Evolutionary conservation across 495 filamentous ascomycete genomes (phyloP), one percentile per base, ranked within the genome.

Genomic region (Cetradonia linearis): DNA sequence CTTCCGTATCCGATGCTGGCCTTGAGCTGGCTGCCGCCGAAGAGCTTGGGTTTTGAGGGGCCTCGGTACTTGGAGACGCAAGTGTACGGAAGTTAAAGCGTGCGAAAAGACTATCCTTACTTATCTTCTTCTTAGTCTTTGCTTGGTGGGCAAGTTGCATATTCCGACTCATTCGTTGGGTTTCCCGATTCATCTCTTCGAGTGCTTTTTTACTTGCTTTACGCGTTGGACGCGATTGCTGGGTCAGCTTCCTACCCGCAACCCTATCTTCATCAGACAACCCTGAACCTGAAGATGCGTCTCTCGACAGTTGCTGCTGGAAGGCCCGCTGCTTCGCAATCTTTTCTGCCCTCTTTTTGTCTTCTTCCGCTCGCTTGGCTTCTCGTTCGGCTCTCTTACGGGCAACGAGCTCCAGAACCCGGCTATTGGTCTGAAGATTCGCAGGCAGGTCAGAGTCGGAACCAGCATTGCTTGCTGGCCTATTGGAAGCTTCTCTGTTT

Each of bases 171-270:
- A 99, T 80, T 27, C 94, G 85, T 71, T 96, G 91, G 1, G 92
- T 96, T 71, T 97, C 93, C 47, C 88, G 78, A 59, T 82, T 82
- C 85, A 97, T 95, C 67, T 97, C 92, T 71, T 96, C 88, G n/a
- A 95, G 59, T 0, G 94, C 93, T 74, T 92, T 96, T 75, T 94
- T 97, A 73, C 91, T 89, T 5, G 93, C 93, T 66, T 91, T 95
- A 1, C 93, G 82, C 5, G 86, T 75, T 6, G 89, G 86, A 8
- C 84, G 82, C 16, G 82, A 70, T 37, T 84, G 75, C 60, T 88
- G 84, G 1, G 81, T 81, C 34, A 88, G 70, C 60, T 78, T 83
- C 37, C 76, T 72, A 7, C 73, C 84, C 36, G 76, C 80, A 10
- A 74, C 76, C 38, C 79, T 80, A 62, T 86, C 81, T 56, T 78